Evolutionary conservation across 768 basidiomycete species (phyloP).

Genomic region (Termitomyces sp.): DNA sequence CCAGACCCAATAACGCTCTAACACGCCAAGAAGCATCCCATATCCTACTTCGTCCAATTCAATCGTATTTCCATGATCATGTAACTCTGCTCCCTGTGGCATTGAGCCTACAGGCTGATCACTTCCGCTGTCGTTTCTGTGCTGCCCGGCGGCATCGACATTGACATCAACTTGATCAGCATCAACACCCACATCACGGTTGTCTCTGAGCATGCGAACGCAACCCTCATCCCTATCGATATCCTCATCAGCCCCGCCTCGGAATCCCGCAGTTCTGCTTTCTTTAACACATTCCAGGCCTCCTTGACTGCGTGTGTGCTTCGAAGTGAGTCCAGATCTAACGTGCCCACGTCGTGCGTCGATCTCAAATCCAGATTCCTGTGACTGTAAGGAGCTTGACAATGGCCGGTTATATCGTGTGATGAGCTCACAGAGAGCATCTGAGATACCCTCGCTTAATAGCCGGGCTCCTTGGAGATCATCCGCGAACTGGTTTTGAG

Average conservation of each 20-base stretch:
- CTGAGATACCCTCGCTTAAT: conserved; percentile 16
- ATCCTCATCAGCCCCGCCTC: not conserved
- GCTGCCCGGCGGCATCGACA: conserved; percentile 18
- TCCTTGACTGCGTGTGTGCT: conserved; percentile 1
- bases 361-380: not conserved
- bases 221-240: conserved; percentile 5
- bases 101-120: conserved; percentile 6
- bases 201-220: conserved; percentile 1
- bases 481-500: not conserved
- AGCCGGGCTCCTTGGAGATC: conserved; percentile 5
- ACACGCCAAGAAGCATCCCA: conserved; percentile 37
- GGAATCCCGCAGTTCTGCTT: not conserved
- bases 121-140: conserved; percentile 9
- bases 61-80: conserved; percentile 14
- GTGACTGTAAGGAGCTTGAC: not conserved
- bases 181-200: conserved; percentile 9
- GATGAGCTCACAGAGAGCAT: conserved; percentile 17
- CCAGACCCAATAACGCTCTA: conserved; percentile 37
- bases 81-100: conserved; percentile 1
- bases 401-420: conserved; percentile 14
- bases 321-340: not conserved
- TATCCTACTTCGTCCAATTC: conserved; percentile 37
- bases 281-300: not conserved
- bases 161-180: conserved; percentile 3
- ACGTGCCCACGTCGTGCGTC: not conserved